A percentile compares a stretch with the other conserved stretches of the same genome.
These are phyloP conservation scores for Gillenia trifoliata DNA, from an alignment of 306 rosid genomes.

Conservation along the genomic window DNA sequence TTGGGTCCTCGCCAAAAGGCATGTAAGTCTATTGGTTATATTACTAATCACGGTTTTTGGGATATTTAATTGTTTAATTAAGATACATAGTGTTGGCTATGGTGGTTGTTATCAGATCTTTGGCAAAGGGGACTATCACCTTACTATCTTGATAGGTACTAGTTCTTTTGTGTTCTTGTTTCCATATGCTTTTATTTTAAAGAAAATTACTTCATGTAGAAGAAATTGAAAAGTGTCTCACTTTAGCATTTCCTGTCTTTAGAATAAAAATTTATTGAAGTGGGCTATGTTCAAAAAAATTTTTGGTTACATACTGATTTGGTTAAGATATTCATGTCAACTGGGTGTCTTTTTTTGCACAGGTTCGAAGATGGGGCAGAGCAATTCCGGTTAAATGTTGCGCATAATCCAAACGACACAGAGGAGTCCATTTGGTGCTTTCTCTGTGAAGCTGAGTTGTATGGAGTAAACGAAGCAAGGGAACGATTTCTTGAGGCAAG, in stretches of 20 bases:
- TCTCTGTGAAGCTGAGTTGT: conserved; percentile 84
- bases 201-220: not conserved
- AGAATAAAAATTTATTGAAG: not conserved
- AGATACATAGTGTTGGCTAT: conserved; percentile 19
- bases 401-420: conserved; percentile 88
- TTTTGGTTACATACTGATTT: too few species aligned
- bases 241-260: not conserved
- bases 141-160: conserved; percentile 72
- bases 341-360: conserved; percentile 13
- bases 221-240: not conserved
- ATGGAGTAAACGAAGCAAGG: conserved; percentile 76
- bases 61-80: conserved; percentile 12
- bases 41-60: not conserved
- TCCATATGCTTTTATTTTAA: not conserved
- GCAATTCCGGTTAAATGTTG: conserved; percentile 89
- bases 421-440: conserved; percentile 96
- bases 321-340: not conserved
- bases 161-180: not conserved
- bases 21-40: conserved; percentile 46
- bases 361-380: conserved; percentile 89
- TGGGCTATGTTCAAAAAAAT: not conserved
- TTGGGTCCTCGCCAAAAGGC: conserved; percentile 92
- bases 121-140: conserved; percentile 95
- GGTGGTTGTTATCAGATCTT: conserved; percentile 68
- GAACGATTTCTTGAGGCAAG: conserved; percentile 70